phyloP scores from a whole-genome alignment of 176 grass and related monocot species.

The Rhynchospora pubera region DNA sequence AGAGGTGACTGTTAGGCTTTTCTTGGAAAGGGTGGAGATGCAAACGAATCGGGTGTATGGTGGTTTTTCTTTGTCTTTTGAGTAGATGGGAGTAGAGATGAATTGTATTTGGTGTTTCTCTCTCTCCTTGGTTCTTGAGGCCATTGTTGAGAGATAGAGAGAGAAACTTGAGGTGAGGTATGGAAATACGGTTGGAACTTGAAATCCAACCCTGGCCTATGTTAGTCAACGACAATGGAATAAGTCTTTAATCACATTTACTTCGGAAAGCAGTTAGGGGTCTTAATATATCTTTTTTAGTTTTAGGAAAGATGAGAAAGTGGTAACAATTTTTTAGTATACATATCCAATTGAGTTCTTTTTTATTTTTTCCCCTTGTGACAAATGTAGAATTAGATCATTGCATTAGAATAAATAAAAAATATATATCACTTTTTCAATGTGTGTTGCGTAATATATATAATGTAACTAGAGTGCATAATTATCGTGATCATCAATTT shows the following conservation, averaged over 20 bases:
- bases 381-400: neutral
- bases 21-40: neutral
- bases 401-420: neutral
- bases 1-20: neutral
- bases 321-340: neutral
- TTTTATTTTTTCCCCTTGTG: neutral
- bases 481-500: neutral
- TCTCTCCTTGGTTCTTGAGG: slow-evolving; percentile 23
- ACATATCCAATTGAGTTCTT: neutral
- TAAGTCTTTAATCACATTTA: neutral
- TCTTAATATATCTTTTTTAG: neutral
- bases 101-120: slow-evolving; percentile 9
- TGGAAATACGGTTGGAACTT: neutral
- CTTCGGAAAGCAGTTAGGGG: neutral
- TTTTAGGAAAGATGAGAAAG: neutral
- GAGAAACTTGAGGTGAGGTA: neutral
- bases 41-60: neutral
- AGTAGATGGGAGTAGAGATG: neutral
- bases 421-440: neutral
- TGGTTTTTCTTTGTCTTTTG: slow-evolving; percentile 9
- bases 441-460: neutral
- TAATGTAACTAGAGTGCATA: neutral
- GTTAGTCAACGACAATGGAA: neutral
- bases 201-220: neutral
- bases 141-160: neutral